Conservation (phyloP, 768 basidiomycete genomes). For the Lanmaoa rubissima region DNA sequence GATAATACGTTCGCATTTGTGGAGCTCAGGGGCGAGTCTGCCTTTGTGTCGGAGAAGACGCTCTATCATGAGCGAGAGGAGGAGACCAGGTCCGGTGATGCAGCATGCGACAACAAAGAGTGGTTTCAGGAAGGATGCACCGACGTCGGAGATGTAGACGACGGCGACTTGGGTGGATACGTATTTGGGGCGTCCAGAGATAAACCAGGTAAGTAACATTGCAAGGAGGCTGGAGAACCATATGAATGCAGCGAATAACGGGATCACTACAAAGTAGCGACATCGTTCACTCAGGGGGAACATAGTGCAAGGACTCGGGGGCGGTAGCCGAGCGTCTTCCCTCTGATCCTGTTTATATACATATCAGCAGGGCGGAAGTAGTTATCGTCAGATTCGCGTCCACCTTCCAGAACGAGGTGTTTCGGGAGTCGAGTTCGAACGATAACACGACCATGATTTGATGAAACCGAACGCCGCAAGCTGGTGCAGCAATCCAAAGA, state of each 20-base stretch:
- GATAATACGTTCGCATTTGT: constrained; percentile 52
- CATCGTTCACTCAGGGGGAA: constrained; percentile 28
- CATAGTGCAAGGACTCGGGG: constrained; percentile 13
- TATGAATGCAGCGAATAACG: constrained; percentile 54
- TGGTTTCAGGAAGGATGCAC: constrained; percentile 72
- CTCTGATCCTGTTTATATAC: constrained; percentile 5
- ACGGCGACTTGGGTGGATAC: constrained; percentile 53
- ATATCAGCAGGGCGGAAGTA: neutral
- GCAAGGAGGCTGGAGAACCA: constrained; percentile 74
- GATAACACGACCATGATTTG: neutral
- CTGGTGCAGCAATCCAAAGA: neutral
- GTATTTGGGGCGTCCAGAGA: constrained; percentile 51
- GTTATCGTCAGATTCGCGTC: neutral
- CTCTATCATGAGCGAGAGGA: constrained; percentile 59
- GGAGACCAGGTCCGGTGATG: constrained; percentile 61
- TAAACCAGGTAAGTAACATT: constrained; percentile 72
- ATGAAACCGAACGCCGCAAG: no score
- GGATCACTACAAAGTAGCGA: constrained; percentile 66
- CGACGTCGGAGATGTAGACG: constrained; percentile 78
- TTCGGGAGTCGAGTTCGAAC: neutral
- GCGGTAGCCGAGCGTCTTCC: neutral
- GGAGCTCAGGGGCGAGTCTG: constrained; percentile 62
- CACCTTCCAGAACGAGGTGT: neutral
- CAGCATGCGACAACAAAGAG: constrained; percentile 66
- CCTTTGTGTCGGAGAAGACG: constrained; percentile 65